These are phyloP conservation scores for Tympanopsis confertula DNA, from an alignment of 2,329 filamentous ascomycete genomes.

Conservation along the genomic window DNA sequence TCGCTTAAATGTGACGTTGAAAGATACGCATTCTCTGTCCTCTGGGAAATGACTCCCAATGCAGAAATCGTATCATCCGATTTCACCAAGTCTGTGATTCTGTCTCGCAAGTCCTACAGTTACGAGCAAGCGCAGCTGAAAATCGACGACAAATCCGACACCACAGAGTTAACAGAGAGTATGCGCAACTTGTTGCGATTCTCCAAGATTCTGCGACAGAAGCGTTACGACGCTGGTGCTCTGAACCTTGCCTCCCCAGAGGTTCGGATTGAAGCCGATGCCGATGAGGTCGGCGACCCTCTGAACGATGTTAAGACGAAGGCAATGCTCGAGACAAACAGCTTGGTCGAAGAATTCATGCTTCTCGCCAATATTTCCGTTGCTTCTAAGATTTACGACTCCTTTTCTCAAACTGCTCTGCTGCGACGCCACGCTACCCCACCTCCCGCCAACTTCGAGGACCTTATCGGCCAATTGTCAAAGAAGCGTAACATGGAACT, in stretches of 20 bases:
- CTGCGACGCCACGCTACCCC: conserved; percentile 85
- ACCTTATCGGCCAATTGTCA: conserved; percentile 79
- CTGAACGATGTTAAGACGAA: conserved; percentile 95
- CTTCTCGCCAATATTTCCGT: conserved; percentile 94
- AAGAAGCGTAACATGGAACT: conserved; percentile 75
- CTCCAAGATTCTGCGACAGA: conserved; percentile 85
- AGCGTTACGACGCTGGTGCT: conserved; percentile 91
- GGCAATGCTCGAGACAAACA: conserved; percentile 86
- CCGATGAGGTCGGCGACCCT: conserved; percentile 58
- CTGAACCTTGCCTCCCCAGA: conserved; percentile 95
- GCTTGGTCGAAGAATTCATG: conserved; percentile 98
- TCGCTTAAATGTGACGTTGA: conserved; percentile 98
- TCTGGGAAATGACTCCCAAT: conserved; percentile 79
- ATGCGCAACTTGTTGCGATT: conserved; percentile 80
- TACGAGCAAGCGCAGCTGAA: conserved; percentile 92
- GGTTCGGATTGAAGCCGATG: conserved; percentile 89
- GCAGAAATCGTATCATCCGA: conserved; percentile 75
- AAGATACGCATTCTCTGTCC: conserved; percentile 71
- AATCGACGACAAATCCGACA: conserved; percentile 78
- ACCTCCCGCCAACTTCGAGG: conserved; percentile 92
- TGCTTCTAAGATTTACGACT: conserved; percentile 75
- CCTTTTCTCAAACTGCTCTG: conserved; percentile 90
- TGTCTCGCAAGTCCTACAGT: conserved; percentile 90
- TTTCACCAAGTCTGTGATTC: conserved; percentile 97
- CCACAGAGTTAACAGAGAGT: conserved; percentile 78